Base-by-base conservation (phyloP, 805 yeast species). In the Naumovozyma baii region DNA sequence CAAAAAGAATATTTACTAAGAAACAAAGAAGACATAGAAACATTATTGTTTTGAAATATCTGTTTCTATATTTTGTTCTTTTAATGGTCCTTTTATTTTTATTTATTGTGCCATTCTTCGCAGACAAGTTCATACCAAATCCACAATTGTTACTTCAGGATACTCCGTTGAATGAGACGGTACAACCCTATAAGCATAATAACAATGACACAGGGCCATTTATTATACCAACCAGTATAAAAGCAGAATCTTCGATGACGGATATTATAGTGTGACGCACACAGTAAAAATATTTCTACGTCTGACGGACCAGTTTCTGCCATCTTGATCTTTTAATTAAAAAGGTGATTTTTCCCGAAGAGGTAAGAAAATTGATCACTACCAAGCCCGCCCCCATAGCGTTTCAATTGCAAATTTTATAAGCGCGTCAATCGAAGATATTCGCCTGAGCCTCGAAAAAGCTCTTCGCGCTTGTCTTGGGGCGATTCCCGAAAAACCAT, bases 161-260 rank as follows among this genome's bases (percentile, higher is more conserved):
- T 44, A 50, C 56, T 15, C 40, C 49, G 36, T 19, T 61, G 1
- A 45, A 47, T n/a, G 73, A 73, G 2, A 48, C 77, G 31, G 52
- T 78, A 5, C 87, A 80, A 53, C 86, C 87, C 1, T 69, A 63
- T 30, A 52, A 61, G 31, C 83, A 78, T 50, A 65, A 72, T 34
- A 76, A 78, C 46, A 78, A 80, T 49, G 86, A 80, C 51, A 80
- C 86, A 0, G 86, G 85, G 0, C 54, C 59, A 2, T 63, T 50
- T 44, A 82, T 81, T 0, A 80, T 83, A 0, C 38, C 58, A 1
- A 58, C 63, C 9, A 64, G 76, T 13, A 46, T 63, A 13, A 60
- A 67, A 4, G 62, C 65, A 0, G 64, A 66, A 10, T 68, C 69
- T 0, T 48, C 62, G 5, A 37, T 42, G 39, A 63, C 63, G 2